A percentile compares a stretch with the other conserved stretches of the same genome.
Conservation (phyloP, 768 basidiomycete genomes). For the Chalciporus sphaerocephalus region DNA sequence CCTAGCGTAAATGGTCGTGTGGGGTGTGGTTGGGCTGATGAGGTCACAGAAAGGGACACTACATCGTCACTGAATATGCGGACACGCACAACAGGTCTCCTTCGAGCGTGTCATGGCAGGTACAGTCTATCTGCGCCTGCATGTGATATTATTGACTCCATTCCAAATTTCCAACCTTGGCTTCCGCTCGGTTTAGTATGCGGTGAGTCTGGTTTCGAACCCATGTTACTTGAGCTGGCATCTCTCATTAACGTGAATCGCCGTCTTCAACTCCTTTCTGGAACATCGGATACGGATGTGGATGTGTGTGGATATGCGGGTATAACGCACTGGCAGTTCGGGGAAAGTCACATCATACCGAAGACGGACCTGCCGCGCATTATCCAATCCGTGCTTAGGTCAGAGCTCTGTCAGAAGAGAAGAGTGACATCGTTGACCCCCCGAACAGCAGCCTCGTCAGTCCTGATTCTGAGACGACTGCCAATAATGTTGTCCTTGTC, state of each 20-base stretch:
- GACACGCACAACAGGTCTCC: slow-evolving; percentile 60
- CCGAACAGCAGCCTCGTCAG: slow-evolving; percentile 61
- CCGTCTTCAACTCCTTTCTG: neutral
- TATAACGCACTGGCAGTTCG: slow-evolving; percentile 59
- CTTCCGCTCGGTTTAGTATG: slow-evolving; percentile 46
- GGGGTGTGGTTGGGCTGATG: slow-evolving; percentile 4
- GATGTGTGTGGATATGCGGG: neutral
- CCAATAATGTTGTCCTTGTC: slow-evolving; percentile 70
- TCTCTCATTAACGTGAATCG: slow-evolving; percentile 2
- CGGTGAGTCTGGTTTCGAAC: slow-evolving; percentile 43
- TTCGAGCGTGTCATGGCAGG: slow-evolving; percentile 71
- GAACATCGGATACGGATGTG: neutral
- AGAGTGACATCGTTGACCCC: neutral
- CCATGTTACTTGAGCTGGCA: neutral
- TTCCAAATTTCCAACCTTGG: neutral
- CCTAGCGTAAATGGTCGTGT: neutral
- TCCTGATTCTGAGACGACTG: slow-evolving; percentile 68
- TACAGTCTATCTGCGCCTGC: slow-evolving; percentile 35
- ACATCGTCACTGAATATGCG: slow-evolving; percentile 64
- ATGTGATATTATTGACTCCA: slow-evolving; percentile 16
- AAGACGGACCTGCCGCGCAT: slow-evolving; percentile 69
- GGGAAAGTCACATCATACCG: slow-evolving; percentile 65
- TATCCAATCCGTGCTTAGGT: slow-evolving; percentile 72
- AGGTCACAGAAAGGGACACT: slow-evolving; percentile 56
- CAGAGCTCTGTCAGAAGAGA: too few species aligned